Evolutionary conservation across 2,329 filamentous ascomycete genomes (phyloP).

Genomic region (Fusarium dlaminii): DNA sequence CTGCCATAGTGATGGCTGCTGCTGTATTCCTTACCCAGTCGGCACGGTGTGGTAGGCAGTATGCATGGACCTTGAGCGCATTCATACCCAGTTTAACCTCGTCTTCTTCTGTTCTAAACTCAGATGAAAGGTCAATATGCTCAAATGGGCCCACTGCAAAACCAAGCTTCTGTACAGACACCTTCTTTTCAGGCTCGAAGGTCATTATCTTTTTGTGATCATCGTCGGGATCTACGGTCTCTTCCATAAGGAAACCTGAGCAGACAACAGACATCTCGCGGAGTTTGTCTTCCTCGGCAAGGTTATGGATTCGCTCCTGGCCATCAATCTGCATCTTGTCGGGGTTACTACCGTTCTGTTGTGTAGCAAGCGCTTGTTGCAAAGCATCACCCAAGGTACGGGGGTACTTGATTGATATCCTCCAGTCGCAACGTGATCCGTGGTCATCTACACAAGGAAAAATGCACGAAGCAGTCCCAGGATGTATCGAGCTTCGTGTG

Average conservation of each 20-base stretch:
- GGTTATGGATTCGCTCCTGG: constrained; percentile 53
- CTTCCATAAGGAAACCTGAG: constrained; percentile 88
- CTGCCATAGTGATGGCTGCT: constrained; percentile 81
- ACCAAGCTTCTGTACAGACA: constrained; percentile 88
- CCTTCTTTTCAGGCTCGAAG: constrained; percentile 78
- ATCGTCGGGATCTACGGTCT: constrained; percentile 79
- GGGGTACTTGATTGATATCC: constrained; percentile 85
- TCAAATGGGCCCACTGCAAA: constrained; percentile 97
- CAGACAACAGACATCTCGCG: constrained; percentile 91
- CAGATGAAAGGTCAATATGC: constrained; percentile 83
- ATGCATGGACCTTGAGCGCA: constrained; percentile 88
- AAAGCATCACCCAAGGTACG: constrained; percentile 85
- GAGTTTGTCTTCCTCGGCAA: constrained; percentile 82
- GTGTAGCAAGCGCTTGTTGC: constrained; percentile 57
- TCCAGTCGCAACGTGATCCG: constrained; percentile 84
- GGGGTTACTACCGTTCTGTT: constrained; percentile 48
- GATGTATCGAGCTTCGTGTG: constrained; percentile 80
- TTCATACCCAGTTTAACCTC: constrained; percentile 90
- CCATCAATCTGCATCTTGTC: constrained; percentile 54
- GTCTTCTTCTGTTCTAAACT: constrained; percentile 89
- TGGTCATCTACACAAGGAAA: constrained; percentile 95
- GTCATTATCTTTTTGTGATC: constrained; percentile 86
- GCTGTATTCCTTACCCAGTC: constrained; percentile 90
- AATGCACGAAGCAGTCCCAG: constrained; percentile 83
- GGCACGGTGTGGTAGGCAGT: constrained; percentile 84